Conservation (phyloP, 2,329 filamentous ascomycete genomes). For the Verticillium alfalfae region DNA sequence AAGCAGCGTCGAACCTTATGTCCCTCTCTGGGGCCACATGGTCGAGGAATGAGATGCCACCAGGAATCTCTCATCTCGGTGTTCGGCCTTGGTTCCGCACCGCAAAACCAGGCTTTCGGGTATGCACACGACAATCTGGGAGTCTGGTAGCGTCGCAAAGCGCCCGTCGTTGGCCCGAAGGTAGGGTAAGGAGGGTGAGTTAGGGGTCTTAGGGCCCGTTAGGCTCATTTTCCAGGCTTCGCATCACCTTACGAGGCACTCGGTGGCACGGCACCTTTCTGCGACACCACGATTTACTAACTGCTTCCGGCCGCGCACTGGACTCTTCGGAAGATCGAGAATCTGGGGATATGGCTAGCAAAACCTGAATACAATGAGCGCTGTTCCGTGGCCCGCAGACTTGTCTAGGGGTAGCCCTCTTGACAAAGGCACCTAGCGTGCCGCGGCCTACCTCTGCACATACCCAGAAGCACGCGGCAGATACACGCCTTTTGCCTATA, state of each 20-base stretch:
- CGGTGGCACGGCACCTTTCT: not conserved
- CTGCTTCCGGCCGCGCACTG: not conserved
- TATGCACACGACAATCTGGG: not conserved
- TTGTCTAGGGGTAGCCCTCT: too few species aligned
- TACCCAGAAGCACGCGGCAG: not conserved
- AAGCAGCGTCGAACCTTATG: not conserved
- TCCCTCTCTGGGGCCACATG: not conserved
- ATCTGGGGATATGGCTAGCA: not conserved
- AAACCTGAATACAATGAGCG: not conserved
- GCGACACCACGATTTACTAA: not conserved
- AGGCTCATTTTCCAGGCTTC: not conserved
- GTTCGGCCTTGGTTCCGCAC: not conserved
- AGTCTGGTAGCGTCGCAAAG: not conserved
- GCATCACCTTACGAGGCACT: not conserved
- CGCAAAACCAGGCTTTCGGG: not conserved
- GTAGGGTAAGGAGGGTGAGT: too few species aligned
- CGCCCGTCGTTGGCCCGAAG: not conserved
- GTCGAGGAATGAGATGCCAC: not conserved
- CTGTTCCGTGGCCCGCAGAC: too few species aligned
- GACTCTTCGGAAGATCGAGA: not conserved
- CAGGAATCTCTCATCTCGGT: not conserved
- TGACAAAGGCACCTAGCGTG: not conserved
- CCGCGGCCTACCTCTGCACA: not conserved
- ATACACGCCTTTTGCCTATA: not conserved
- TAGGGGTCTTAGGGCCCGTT: not conserved